Conservation (phyloP, 2,329 filamentous ascomycete genomes). For the Penicillium fuscoglaucum region DNA sequence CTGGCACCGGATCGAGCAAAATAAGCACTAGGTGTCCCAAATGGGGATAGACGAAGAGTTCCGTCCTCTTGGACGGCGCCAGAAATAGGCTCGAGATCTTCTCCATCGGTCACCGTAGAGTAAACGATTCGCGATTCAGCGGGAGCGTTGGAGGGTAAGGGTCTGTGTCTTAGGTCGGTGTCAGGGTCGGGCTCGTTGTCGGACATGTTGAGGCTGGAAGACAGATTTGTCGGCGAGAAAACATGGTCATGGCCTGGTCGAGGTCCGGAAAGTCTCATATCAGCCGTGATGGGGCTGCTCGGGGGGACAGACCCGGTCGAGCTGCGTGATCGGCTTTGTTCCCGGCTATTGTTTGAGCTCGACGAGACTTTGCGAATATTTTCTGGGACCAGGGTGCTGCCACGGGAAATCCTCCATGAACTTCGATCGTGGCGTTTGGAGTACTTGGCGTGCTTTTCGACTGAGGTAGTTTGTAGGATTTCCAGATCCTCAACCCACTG, state of each 20-base stretch:
- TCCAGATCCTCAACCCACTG: slow-evolving; percentile 67
- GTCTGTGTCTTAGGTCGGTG: neutral
- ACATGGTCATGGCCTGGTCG: slow-evolving; percentile 1
- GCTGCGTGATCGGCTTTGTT: slow-evolving; percentile 7
- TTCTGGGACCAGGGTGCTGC: slow-evolving; percentile 23
- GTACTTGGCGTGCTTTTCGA: slow-evolving; percentile 49
- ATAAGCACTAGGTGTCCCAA: slow-evolving; percentile 8
- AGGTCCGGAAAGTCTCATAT: slow-evolving; percentile 4
- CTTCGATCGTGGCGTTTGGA: slow-evolving; percentile 34
- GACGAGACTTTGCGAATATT: slow-evolving; percentile 1
- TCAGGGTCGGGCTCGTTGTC: slow-evolving; percentile 3
- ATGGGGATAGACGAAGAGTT: slow-evolving; percentile 2
- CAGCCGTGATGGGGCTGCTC: neutral
- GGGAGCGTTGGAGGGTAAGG: neutral
- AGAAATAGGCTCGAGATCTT: slow-evolving; percentile 1
- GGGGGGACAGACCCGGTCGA: slow-evolving; percentile 2
- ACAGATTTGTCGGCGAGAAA: slow-evolving; percentile 1
- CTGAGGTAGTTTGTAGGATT: slow-evolving; percentile 60
- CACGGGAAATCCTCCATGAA: slow-evolving; percentile 22
- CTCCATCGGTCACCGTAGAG: slow-evolving; percentile 6
- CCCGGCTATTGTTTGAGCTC: slow-evolving; percentile 6
- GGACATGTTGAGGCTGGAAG: neutral
- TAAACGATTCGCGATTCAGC: slow-evolving; percentile 7
- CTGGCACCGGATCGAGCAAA: slow-evolving; percentile 10
- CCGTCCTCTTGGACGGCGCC: neutral